These are phyloP conservation scores for Fraxinus paxiana DNA, from an alignment of 305 asterid genomes.

Conservation along the genomic window DNA sequence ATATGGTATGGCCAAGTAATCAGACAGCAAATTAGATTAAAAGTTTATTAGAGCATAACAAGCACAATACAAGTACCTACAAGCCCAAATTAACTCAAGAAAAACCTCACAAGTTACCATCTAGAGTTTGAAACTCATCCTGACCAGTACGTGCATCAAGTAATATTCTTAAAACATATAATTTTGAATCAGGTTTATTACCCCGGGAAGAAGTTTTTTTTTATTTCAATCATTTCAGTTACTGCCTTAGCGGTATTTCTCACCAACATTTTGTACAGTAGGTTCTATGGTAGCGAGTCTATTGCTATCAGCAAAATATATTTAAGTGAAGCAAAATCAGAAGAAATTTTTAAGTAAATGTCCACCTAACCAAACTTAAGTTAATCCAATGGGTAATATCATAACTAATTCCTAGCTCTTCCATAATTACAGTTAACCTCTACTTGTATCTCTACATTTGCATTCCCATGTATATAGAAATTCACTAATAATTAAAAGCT, in stretches of 20 bases:
- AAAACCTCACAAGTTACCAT: conserved; percentile 5
- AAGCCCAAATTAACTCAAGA: conserved; percentile 1
- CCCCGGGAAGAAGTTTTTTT: conserved; percentile 5
- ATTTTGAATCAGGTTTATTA: conserved; percentile 8
- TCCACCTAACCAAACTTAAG: background rate
- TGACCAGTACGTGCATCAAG: conserved; percentile 3
- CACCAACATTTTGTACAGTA: background rate
- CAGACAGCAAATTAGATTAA: conserved; percentile 11
- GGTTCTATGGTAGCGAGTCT: background rate
- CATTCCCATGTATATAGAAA: background rate
- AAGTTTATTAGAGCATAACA: conserved; percentile 10
- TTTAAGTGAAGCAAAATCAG: background rate
- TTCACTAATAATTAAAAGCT: background rate
- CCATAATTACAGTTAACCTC: background rate
- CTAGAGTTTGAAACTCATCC: conserved; percentile 10
- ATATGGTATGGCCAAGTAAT: conserved; percentile 18
- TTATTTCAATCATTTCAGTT: conserved; percentile 14
- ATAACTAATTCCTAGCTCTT: background rate
- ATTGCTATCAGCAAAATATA: background rate
- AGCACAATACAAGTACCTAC: conserved; percentile 14
- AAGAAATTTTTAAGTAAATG: background rate
- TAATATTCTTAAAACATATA: conserved; percentile 7
- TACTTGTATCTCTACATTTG: background rate
- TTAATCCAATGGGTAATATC: background rate
- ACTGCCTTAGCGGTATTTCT: conserved; percentile 10